Evolutionary conservation across 1,284 basidiomycete genomes (phyloP), one percentile per base, ranked within the genome.

Genomic region (Cystobasidiaceae sp.): DNA sequence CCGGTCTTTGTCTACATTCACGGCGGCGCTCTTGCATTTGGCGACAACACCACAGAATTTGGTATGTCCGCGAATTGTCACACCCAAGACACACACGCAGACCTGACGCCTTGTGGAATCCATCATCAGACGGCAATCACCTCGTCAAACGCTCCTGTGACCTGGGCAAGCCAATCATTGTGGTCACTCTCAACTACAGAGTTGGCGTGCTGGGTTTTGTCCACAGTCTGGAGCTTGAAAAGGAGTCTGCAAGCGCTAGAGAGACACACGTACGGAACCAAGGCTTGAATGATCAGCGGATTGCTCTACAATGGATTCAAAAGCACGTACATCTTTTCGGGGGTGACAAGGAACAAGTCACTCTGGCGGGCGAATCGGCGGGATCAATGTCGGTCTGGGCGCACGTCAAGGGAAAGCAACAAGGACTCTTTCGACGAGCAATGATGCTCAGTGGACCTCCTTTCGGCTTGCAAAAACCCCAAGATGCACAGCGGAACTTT

Each of bases 251-350:
- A n/a, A 39, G 11, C 11, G 37, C 11, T 39, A n/a, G 37, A 39
- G 11, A 39, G n/a, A 11, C 37, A 11, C 37, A 39, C n/a, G 37
- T 39, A 39, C 37, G n/a, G 11, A 62, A 62, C 39, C 30, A 32
- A 3, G 59, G 59, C 11, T 32, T 62, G 17, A 15, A 34, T 7
- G 59, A 62, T 23, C 59, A 44, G 54, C 50, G 5, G 34, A 19
- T 30, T 34, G 60, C 61, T 2, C 11, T 59, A 7, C 27, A 64
- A 64, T 64, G 61, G 61, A 19, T 62, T n/a, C 30, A 61, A 19
- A 6, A 44, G 5, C 57, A 64, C 28, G 28, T 64, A 8, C 13
- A 21, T 33, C 30, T 13, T 6, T 64, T 64, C 57, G 61, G 61
- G 7, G 61, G 61, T 23, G 61, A 64, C 33, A 19, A 15, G 4